These are phyloP conservation scores for Ilex paraguariensis DNA, from an alignment of 305 asterid species.

Conservation along the genomic window DNA sequence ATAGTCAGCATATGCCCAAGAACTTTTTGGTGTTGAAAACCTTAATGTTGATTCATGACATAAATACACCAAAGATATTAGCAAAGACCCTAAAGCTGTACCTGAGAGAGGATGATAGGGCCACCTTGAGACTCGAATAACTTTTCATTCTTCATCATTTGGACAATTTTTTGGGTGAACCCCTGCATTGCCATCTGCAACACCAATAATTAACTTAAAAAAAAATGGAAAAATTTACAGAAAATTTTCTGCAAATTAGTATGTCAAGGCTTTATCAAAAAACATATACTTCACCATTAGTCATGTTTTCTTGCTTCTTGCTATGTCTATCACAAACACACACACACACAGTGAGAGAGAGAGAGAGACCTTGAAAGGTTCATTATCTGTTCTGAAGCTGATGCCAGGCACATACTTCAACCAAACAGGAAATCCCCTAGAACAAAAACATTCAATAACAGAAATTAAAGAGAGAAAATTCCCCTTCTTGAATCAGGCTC, in stretches of 20 bases:
- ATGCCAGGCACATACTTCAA: constrained; percentile 94
- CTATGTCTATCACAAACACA: background rate
- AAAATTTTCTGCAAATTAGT: background rate
- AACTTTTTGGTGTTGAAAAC: too few species aligned
- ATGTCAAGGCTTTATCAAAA: too few species aligned
- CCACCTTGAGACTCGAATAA: constrained; percentile 93
- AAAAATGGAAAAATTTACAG: background rate
- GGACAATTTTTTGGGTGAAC: constrained; percentile 77
- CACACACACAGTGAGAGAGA: background rate
- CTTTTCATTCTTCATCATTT: constrained; percentile 82
- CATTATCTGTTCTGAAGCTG: constrained; percentile 78
- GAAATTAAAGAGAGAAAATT: background rate
- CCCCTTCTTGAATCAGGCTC: background rate
- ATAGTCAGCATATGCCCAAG: too few species aligned
- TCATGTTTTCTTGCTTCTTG: too few species aligned
- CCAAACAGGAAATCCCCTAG: constrained; percentile 98
- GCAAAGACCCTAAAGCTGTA: constrained; percentile 14
- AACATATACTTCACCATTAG: too few species aligned
- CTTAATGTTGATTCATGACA: too few species aligned
- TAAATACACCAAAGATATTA: too few species aligned
- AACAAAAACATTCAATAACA: constrained; percentile 11
- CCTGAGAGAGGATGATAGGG: constrained; percentile 96
- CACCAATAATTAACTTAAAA: background rate
- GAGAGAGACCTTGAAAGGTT: constrained; percentile 74
- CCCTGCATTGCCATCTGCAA: constrained; percentile 83